A percentile compares a stretch with the other conserved stretches of the same genome.
These are phyloP conservation scores for Bacidia gigantensis DNA, from an alignment of 495 filamentous ascomycete species.

Conservation along the genomic window DNA sequence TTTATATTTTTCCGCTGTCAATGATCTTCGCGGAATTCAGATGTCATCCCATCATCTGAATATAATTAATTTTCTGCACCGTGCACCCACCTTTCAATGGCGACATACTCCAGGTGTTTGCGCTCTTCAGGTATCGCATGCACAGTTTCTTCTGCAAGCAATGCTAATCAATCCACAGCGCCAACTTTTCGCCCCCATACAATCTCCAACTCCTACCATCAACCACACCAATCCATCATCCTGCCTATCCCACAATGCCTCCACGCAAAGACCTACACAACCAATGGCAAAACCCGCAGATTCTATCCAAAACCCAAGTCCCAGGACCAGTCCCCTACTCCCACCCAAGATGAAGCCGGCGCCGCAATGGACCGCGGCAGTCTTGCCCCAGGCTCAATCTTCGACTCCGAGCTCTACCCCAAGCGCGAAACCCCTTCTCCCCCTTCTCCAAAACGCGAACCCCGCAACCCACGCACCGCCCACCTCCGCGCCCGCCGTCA, in stretches of 20 bases:
- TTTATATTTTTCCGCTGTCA: no score
- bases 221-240: no score
- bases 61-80: no score
- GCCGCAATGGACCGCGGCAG: neutral
- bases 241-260: no score
- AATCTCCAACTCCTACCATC: conserved; percentile 2
- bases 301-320: neutral
- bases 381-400: conserved; percentile 42
- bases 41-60: no score
- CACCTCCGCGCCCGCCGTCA: no score
- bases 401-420: conserved; percentile 29
- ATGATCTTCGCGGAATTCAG: no score
- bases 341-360: neutral
- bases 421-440: conserved; percentile 44
- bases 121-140: neutral
- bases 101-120: neutral
- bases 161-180: neutral
- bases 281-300: no score
- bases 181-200: conserved; percentile 19
- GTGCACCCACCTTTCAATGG: neutral
- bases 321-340: neutral
- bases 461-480: neutral
- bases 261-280: no score
- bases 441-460: neutral
- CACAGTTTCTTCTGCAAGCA: neutral